Evolutionary conservation across 768 basidiomycete genomes (phyloP).

Genomic region (Lanmaoa pseudosensibilis): DNA sequence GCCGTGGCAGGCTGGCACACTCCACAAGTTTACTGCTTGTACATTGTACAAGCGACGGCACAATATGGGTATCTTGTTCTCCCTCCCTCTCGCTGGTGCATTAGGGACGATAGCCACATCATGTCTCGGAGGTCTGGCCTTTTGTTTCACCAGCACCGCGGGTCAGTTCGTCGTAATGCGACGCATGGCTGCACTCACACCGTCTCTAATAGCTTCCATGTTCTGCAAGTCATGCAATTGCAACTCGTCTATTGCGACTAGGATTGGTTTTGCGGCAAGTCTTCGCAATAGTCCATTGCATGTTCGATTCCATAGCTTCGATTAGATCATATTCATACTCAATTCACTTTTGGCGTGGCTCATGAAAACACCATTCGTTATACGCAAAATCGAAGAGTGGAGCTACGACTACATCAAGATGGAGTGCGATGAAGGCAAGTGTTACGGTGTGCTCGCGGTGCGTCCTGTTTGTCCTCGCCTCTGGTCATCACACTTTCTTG

Average conservation of each 20-base stretch:
- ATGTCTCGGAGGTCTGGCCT: slow-evolving; percentile 79
- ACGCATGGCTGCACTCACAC: slow-evolving; percentile 7
- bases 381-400: slow-evolving; percentile 86
- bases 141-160: slow-evolving; percentile 84
- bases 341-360: slow-evolving; percentile 97
- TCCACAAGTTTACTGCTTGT: not conserved
- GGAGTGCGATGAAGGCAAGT: slow-evolving; percentile 90
- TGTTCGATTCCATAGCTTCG: not conserved
- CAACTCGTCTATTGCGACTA: slow-evolving; percentile 96
- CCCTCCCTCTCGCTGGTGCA: slow-evolving; percentile 68
- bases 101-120: slow-evolving; percentile 76
- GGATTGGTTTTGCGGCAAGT: slow-evolving; percentile 90
- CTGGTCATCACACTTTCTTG: slow-evolving; percentile 4
- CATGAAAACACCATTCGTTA: slow-evolving; percentile 88
- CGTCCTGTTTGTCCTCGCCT: slow-evolving; percentile 29
- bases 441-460: slow-evolving; percentile 95
- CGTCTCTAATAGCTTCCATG: slow-evolving; percentile 69
- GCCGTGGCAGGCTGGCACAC: no score
- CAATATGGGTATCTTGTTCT: slow-evolving; percentile 71
- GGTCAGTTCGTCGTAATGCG: slow-evolving; percentile 45
- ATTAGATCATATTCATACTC: slow-evolving; percentile 88
- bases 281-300: not conserved
- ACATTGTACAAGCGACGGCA: not conserved
- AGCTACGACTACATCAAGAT: slow-evolving; percentile 98
- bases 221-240: slow-evolving; percentile 99